Evolutionary conservation across 225 moss, liverwort and hornwort genomes (phyloP), one percentile per base, ranked within the genome.

Genomic region (Marchantia polymorpha): DNA sequence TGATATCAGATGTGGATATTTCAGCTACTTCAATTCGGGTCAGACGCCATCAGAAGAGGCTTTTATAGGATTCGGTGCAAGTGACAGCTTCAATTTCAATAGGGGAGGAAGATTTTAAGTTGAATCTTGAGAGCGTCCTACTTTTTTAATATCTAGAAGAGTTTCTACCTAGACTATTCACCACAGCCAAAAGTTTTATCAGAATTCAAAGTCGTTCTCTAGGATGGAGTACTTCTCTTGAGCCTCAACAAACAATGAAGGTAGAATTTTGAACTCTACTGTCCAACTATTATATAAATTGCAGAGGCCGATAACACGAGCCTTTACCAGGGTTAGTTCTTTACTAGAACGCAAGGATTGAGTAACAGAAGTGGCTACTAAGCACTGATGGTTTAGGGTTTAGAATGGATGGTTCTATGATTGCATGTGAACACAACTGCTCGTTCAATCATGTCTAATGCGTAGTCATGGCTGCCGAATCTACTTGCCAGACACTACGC

Each of bases 21-120:
- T 78, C 81, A 23, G 84, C 81, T 15, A 74, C 55, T 50, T 84
- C 78, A 11, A 67, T 84, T 25, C 73, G 20, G 56, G 39, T 84
- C 78, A 81, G 59, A 39, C 31, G 81, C 23, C 81, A 78, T n/a
- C 78, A 61, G 27, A 78, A 56, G 69, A 81, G 81, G 27, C 64
- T 78, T 78, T 10, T 85, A 51, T 78, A 81, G 23, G 39, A 74
- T 67, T 74, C 81, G 51, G 27, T 85, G 69, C 74, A 75, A 29
- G 84, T 85, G 68, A 85, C 81, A 74, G 74, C 78, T 13, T 76
- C 69, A n/a, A 69, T 81, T 22, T 69, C 81, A n/a, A 75, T 85
- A 49, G 64, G 74, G 27, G 84, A 85, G 52, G 78, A 81, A 29
- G 78, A 85, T 75, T 75, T 85, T 20, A 81, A 81, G 69, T 66